Conservation (phyloP, 2,329 filamentous ascomycete species). For the Dactylellina parvicollis region DNA sequence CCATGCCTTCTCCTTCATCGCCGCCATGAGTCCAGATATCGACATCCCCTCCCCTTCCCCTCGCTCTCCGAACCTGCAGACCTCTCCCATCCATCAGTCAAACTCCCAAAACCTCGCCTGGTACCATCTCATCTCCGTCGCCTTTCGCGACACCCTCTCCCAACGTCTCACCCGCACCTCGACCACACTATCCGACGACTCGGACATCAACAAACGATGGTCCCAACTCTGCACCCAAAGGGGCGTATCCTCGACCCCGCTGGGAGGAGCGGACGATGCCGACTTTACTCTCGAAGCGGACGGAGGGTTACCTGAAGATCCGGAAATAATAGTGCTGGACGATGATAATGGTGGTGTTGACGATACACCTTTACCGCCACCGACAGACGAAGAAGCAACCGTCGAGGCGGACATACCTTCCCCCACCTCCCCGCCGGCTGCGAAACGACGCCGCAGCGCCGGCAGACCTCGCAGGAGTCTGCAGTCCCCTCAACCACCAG, state of each 20-base stretch:
- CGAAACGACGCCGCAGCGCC: conserved; percentile 15
- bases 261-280: conserved; percentile 2
- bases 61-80: conserved; percentile 1
- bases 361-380: background rate
- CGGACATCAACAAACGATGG: conserved; percentile 12
- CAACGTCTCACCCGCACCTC: conserved; percentile 26
- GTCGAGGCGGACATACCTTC: background rate
- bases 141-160: conserved; percentile 31
- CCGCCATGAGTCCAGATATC: conserved; percentile 10
- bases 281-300: background rate
- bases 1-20: background rate
- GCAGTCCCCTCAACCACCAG: background rate
- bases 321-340: background rate
- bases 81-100: conserved; percentile 28
- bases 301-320: background rate
- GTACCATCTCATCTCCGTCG: conserved; percentile 49
- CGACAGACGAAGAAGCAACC: background rate
- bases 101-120: conserved; percentile 12
- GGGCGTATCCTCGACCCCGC: background rate
- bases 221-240: conserved; percentile 3
- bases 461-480: background rate
- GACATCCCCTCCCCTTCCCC: conserved; percentile 39
- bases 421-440: background rate
- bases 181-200: background rate
- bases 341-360: background rate